Percentiles rank a stretch among this genome's conserved stretches.
phyloP scores from a whole-genome alignment of 2,329 filamentous ascomycete species.

The Stachybotrys chartarum region DNA sequence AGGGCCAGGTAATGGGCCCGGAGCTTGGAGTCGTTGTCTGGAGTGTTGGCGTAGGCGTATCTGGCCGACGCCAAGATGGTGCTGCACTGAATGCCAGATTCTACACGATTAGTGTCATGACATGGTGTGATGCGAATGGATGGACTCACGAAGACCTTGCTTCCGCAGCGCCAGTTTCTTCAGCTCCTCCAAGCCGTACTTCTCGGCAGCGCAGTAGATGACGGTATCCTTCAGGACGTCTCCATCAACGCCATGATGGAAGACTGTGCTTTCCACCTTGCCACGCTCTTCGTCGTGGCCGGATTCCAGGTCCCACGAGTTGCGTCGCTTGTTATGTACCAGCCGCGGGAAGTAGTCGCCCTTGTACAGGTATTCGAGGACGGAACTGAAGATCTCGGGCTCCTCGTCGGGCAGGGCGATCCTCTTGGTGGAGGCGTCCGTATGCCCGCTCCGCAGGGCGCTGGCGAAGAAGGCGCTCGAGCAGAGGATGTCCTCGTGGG shows the following conservation, averaged over 20 bases:
- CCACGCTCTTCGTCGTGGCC: slow-evolving; percentile 34
- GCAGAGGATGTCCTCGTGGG: slow-evolving; percentile 78
- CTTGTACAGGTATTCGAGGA: slow-evolving; percentile 90
- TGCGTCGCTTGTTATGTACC: slow-evolving; percentile 71
- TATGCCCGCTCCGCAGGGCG: slow-evolving; percentile 26
- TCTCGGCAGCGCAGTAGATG: slow-evolving; percentile 83
- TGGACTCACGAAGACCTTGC: slow-evolving; percentile 67
- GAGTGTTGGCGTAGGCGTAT: slow-evolving; percentile 83
- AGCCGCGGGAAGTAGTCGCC: slow-evolving; percentile 86
- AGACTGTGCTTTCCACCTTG: slow-evolving; percentile 58
- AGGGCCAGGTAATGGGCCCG: slow-evolving; percentile 86
- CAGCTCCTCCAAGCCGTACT: slow-evolving; percentile 75
- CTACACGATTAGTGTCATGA: slow-evolving; percentile 18
- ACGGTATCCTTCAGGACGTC: slow-evolving; percentile 81
- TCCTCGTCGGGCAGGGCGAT: slow-evolving; percentile 79
- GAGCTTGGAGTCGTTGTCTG: slow-evolving; percentile 83
- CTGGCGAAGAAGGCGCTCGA: slow-evolving; percentile 67
- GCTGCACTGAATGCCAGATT: slow-evolving; percentile 74
- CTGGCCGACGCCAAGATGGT: slow-evolving; percentile 84
- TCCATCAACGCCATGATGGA: slow-evolving; percentile 55
- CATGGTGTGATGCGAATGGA: background rate
- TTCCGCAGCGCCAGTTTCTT: slow-evolving; percentile 81
- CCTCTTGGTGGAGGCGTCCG: slow-evolving; percentile 46
- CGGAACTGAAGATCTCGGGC: slow-evolving; percentile 82
- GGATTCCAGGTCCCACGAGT: slow-evolving; percentile 77